Base-by-base conservation (phyloP, 2,329 filamentous ascomycete genomes). In the Emericellopsis cladophorae region DNA sequence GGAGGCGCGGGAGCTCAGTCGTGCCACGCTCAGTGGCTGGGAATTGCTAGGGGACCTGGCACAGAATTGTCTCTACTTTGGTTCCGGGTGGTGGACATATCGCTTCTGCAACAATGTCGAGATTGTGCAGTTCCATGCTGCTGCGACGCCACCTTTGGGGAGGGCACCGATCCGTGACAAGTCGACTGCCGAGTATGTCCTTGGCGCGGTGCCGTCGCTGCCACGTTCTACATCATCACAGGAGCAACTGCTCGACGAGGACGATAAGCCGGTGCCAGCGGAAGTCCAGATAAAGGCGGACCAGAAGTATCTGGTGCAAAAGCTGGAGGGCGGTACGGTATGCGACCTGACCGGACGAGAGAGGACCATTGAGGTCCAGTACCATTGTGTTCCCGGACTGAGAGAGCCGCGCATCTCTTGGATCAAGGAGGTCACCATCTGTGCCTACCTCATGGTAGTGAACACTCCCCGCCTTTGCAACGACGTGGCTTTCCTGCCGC, bases 1-100 rank as follows among this genome's bases (percentile, higher is more conserved):
- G 47, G 80, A 92, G 57, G 81, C 84, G 45, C 82, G 81, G 46
- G 88, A 95, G 59, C 72, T 93, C 9, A 76, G 73, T 33, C 78
- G 84, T 22, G 89, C 88, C 1, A 84, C 81, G 2, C 72, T 77
- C 26, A 79, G 79, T 38, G 89, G 89, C 6, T 84, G 85, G 72
- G 83, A 92, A 53, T 70, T 95, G 18, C 67, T 95, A 39, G 74
- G 76, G 47, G 78, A 80, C 22, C 81, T 95, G 60, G 76, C 92
- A 42, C 75, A 89, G 40, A 83, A 80, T 4, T 95, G 89, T 59
- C 74, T 95, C 47, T 94, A 90, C 65, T 76, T 70, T 48, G 66
- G 88, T 48, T 84, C 79, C 1, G 89, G 89, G 0, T 95, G 89
- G 89, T 95, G 89, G 89, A 92, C 84, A 54, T 95, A 95, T 62